Base-by-base conservation (phyloP, 2,329 filamentous ascomycete genomes). In the Fusarium pilosicola region DNA sequence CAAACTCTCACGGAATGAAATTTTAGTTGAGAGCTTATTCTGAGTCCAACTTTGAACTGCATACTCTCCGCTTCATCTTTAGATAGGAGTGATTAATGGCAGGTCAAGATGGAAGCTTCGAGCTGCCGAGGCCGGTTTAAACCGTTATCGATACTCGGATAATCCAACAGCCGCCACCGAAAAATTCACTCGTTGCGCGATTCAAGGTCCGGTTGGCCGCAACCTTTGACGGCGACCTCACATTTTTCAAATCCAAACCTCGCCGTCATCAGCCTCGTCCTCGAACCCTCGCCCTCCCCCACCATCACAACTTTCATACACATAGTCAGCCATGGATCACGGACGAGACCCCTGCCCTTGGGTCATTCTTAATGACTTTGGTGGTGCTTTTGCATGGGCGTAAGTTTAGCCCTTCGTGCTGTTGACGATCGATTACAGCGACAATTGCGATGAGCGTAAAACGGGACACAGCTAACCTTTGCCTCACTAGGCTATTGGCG, bases 281-380 rank as follows among this genome's bases (percentile, higher is more conserved):
- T 66, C 38, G 63, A 68, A 48, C 45, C 44, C 38, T 55, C 56
- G 49, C 58, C 42, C 24, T 62, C 58, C 8, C 26, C 51, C 62
- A 41, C 60, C 41, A 39, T 46, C 24, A 57, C 52, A 28, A 42
- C 57, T 51, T 45, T 60, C 68, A 66, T 48, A 64, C 45, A 44
- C 56, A 68, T 57, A 68, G 61, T 57, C 45, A 60, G 66, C 76
- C 60, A 96, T 97, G 93, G 96, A 99, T 91, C 96, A 98, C 88
- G 93, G 94, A 74, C 90, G 96, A 86, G 96, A 98, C 85, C 96
- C 96, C 73, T 98, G 96, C 85, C 96, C 96, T 64, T 98, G 93
- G 92, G 95, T 98, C 80, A 93, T 96, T 75, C 89, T 98, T 77
- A 97, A 95, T 85, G 96, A 99, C 86, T 98, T 98, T 82, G 96